A percentile compares a stretch with the other conserved stretches of the same genome.
phyloP scores from a whole-genome alignment of 345 rosid species.

The Pelargonium nanum region DNA sequence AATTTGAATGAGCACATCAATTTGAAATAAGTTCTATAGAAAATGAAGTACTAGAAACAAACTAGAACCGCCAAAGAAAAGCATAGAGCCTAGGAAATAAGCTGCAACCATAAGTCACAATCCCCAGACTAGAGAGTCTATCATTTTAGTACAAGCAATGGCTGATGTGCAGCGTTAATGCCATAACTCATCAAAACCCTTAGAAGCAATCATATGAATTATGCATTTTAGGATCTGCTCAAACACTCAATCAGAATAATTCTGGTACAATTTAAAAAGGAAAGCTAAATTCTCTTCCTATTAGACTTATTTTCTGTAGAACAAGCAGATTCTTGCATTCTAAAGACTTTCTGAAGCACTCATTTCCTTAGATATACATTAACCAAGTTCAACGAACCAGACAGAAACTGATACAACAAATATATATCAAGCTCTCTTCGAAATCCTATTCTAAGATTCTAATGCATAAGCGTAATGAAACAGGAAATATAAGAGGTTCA shows the following conservation, averaged over 20 bases:
- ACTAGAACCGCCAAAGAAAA: too few relatives aligned
- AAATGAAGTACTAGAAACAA: too few relatives aligned
- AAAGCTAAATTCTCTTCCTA: background rate
- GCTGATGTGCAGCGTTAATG: background rate
- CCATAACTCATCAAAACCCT: background rate
- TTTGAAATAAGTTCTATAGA: too few relatives aligned
- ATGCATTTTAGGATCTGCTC: background rate
- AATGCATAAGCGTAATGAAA: background rate
- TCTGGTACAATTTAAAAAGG: background rate
- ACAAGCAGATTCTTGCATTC: too few relatives aligned
- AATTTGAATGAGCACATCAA: background rate
- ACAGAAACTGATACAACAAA: background rate
- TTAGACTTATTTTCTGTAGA: background rate
- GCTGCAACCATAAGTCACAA: background rate
- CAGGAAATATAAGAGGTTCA: background rate
- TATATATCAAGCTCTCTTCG: background rate
- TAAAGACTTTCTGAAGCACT: background rate
- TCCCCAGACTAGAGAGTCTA: background rate
- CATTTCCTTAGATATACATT: background rate
- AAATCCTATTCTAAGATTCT: background rate
- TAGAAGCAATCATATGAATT: background rate
- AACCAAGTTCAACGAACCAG: background rate
- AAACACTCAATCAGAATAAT: background rate
- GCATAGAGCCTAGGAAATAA: too few relatives aligned
- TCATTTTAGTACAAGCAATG: background rate